phyloP scores from a whole-genome alignment of 2,329 filamentous ascomycete species.

The Grosmannia serpens region DNA sequence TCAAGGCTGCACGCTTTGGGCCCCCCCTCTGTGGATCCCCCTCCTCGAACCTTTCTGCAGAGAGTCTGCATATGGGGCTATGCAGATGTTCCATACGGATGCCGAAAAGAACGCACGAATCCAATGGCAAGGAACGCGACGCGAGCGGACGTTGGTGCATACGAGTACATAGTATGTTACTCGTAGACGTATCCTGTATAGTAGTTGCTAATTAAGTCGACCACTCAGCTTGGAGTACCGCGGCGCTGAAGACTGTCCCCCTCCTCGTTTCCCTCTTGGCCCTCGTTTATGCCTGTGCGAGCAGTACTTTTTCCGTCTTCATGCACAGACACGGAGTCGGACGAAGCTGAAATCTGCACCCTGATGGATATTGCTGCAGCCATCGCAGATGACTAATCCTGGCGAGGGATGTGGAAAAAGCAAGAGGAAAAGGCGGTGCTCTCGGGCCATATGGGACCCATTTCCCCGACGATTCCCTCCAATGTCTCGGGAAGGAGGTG shows the following conservation, averaged over 20 bases:
- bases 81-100: neutral
- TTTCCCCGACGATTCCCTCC: neutral
- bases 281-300: neutral
- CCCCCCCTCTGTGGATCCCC: neutral
- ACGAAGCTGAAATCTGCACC: neutral
- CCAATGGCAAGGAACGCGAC: neutral
- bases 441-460: neutral
- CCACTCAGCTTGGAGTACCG: neutral
- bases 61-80: neutral
- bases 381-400: neutral
- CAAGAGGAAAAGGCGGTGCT: neutral
- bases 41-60: neutral
- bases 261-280: too few relatives aligned
- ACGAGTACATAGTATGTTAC: too few relatives aligned
- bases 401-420: neutral
- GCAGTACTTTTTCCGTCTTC: neutral
- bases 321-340: neutral
- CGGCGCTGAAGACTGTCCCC: too few relatives aligned
- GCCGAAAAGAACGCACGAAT: neutral
- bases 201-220: neutral
- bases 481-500: neutral
- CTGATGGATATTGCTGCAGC: neutral
- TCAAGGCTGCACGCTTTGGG: neutral
- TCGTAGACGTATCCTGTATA: too few relatives aligned
- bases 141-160: neutral